Evolutionary conservation across 345 rosid genomes (phyloP).

Genomic region (Aegle marmelos): DNA sequence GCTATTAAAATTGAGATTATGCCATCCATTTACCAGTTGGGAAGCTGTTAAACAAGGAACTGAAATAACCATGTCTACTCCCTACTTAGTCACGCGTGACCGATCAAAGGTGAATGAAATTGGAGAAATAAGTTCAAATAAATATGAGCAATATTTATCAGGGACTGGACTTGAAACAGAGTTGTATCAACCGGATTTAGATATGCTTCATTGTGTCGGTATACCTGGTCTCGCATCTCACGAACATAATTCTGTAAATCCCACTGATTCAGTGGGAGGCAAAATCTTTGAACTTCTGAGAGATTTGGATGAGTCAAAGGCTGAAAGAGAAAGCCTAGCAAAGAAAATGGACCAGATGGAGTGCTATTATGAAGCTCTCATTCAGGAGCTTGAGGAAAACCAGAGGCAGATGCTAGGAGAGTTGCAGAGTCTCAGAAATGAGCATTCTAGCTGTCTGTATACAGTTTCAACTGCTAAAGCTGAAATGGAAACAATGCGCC

Average conservation of each 20-base stretch:
- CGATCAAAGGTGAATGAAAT: conserved; percentile 28
- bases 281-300: conserved; percentile 81
- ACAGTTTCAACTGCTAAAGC: conserved; percentile 67
- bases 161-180: conserved; percentile 59
- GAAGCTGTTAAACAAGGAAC: conserved; percentile 49
- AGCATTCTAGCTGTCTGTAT: conserved; percentile 75
- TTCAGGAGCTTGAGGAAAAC: conserved; percentile 97
- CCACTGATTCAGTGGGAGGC: conserved; percentile 58
- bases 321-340: conserved; percentile 76
- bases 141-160: conserved; percentile 38
- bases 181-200: conserved; percentile 66
- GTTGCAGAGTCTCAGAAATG: conserved; percentile 86
- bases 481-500: conserved; percentile 78
- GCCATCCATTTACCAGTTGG: conserved; percentile 28
- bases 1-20: conserved; percentile 34
- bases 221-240: conserved; percentile 57
- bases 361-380: conserved; percentile 88
- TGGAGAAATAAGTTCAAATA: conserved; percentile 38
- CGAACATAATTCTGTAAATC: conserved; percentile 51
- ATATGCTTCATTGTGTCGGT: conserved; percentile 66
- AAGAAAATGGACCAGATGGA: conserved; percentile 99
- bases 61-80: conserved; percentile 40
- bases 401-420: conserved; percentile 91
- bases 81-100: conserved; percentile 39
- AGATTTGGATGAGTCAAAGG: conserved; percentile 85